A percentile compares a stretch with the other conserved stretches of the same genome.
Evolutionary conservation across 164 flowering plant species (phyloP).

Genomic region (Kingdonia uniflora): DNA sequence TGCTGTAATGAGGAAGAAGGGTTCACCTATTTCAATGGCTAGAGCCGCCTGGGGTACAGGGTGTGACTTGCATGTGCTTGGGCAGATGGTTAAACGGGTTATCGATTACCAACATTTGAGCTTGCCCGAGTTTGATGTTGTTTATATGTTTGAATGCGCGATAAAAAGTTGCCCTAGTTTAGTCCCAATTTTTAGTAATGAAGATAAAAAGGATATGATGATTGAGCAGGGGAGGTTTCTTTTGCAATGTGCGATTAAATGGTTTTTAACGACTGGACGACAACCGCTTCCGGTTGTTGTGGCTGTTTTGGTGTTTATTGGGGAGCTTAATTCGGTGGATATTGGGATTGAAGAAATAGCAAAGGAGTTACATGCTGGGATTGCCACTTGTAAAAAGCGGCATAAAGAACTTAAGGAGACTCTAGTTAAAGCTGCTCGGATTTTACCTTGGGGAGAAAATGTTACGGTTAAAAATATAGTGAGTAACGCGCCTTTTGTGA

Average conservation of each 20-base stretch:
- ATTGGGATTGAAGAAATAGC: conserved; percentile 49
- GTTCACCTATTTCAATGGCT: conserved; percentile 41
- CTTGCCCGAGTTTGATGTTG: conserved; percentile 53
- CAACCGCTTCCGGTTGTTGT: conserved; percentile 59
- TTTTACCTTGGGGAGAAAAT: conserved; percentile 86
- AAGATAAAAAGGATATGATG: conserved; percentile 32
- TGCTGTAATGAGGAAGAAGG: too few relatives aligned
- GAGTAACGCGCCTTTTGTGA: conserved; percentile 46
- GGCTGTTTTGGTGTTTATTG: conserved; percentile 56
- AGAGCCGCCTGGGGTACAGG: conserved; percentile 33
- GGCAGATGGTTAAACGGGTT: conserved; percentile 59
- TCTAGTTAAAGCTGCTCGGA: conserved; percentile 59
- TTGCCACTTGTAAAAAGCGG: conserved; percentile 38
- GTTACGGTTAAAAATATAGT: conserved; percentile 56
- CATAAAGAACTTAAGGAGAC: conserved; percentile 57
- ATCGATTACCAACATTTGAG: conserved; percentile 37
- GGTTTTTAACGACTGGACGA: conserved; percentile 81
- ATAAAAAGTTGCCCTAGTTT: conserved; percentile 26
- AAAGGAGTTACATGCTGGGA: conserved; percentile 35
- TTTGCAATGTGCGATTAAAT: conserved; percentile 58
- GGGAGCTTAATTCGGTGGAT: conserved; percentile 39
- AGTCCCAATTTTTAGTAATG: conserved; percentile 7
- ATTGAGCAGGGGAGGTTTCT: conserved; percentile 60
- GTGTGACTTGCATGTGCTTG: conserved; percentile 51
- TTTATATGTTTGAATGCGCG: conserved; percentile 31